These are phyloP conservation scores for Fagopyrum homotropicum DNA, from an alignment of 148 eudicot species.

Conservation along the genomic window DNA sequence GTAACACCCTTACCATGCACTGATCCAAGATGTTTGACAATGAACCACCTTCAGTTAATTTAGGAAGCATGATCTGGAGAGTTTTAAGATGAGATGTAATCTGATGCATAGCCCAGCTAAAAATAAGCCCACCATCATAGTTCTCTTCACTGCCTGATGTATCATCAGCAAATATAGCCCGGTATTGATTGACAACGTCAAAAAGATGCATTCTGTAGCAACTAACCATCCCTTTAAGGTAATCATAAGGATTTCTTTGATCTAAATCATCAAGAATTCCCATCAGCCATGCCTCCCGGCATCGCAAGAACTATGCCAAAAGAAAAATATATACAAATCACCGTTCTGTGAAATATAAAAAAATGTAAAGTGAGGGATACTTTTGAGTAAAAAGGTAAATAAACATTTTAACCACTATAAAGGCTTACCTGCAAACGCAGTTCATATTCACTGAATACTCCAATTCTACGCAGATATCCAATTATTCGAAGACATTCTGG, in stretches of 20 bases:
- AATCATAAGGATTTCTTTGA: slow-evolving; percentile 92
- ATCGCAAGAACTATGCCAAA: slow-evolving; percentile 68
- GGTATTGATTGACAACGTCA: slow-evolving; percentile 96
- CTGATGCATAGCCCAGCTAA: slow-evolving; percentile 99
- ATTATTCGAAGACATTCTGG: slow-evolving; percentile 97
- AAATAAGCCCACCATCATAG: slow-evolving; percentile 93
- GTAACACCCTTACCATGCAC: slow-evolving; percentile 64
- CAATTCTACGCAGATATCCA: slow-evolving; percentile 93
- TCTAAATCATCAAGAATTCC: slow-evolving; percentile 95
- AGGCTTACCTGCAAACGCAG: slow-evolving; percentile 85
- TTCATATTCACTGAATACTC: slow-evolving; percentile 88
- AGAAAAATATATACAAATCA: slow-evolving; percentile 8
- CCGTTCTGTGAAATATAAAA: neutral
- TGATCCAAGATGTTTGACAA: slow-evolving; percentile 91
- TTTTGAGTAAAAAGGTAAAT: neutral
- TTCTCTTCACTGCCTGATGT: slow-evolving; percentile 98
- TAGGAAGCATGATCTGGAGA: slow-evolving; percentile 87
- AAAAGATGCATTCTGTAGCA: slow-evolving; percentile 85
- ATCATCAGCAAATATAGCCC: slow-evolving; percentile 97
- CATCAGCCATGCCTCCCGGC: slow-evolving; percentile 93
- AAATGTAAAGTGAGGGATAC: neutral
- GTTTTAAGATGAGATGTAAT: slow-evolving; percentile 69
- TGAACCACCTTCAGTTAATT: slow-evolving; percentile 91
- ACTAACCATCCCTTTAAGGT: slow-evolving; percentile 82
- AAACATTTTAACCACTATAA: neutral